These are phyloP conservation scores for Phytophthora idaei DNA, from an alignment of 352 stramenopile genomes.

Conservation along the genomic window DNA sequence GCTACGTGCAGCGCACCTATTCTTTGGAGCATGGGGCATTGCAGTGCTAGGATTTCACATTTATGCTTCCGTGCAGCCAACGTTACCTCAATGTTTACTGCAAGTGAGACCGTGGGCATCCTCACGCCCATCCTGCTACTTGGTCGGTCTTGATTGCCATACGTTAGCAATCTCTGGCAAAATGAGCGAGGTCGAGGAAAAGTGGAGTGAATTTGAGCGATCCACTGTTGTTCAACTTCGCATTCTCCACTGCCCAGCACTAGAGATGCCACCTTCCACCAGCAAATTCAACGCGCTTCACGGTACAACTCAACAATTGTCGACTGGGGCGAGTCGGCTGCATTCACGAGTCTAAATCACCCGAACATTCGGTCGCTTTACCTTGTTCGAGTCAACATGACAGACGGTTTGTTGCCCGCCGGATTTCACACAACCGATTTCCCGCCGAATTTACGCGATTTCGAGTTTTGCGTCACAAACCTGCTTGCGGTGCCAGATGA, in stretches of 20 bases:
- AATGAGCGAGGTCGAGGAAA: not conserved
- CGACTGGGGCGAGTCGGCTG: not conserved
- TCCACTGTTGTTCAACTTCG: not conserved
- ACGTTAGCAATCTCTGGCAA: not conserved
- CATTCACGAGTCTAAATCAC: not conserved
- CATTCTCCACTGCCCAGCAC: not conserved
- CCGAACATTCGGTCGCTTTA: not conserved
- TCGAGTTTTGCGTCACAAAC: slow-evolving; percentile 52
- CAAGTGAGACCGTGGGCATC: not conserved
- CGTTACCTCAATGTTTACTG: not conserved
- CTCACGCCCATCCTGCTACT: not conserved
- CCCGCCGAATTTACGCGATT: slow-evolving; percentile 30
- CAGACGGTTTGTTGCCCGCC: slow-evolving; percentile 1
- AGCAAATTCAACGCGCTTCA: not conserved
- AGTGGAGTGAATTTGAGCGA: not conserved
- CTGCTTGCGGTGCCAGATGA: slow-evolving; percentile 35
- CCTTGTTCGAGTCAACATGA: not conserved
- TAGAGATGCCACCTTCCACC: not conserved
- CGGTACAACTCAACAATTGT: not conserved
- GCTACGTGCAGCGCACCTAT: not conserved
- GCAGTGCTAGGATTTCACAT: not conserved
- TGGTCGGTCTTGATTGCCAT: slow-evolving; percentile 1
- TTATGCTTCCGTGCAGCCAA: not conserved
- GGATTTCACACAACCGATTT: slow-evolving; percentile 41
- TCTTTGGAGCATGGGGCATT: not conserved